Base-by-base conservation (phyloP, 1,284 basidiomycete species). In the Mycosarcoma maydis region DNA sequence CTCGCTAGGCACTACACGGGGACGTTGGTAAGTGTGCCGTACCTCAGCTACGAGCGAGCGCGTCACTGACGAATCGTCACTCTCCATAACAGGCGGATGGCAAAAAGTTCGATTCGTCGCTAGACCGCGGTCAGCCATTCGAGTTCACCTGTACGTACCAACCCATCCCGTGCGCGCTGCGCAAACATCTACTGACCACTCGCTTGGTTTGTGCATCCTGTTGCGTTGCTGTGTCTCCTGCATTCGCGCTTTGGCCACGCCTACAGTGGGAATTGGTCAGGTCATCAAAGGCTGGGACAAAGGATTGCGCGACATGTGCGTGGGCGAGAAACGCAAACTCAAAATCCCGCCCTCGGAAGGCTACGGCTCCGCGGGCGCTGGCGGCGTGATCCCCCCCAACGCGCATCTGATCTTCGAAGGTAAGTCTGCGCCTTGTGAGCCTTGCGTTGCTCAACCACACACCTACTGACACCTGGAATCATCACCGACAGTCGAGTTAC, bases 301-400 rank as follows among this genome's bases (percentile, higher is more conserved):
- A 37, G 83, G 86, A 16, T 76, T 87, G 16, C 73, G 85, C 16
- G 85, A 89, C 75, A 94, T 96, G 90, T 97, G 94, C 82, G 80
- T 91, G 30, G 86, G 88, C 57, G 94, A 98, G 85, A 94, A 93
- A 85, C 89, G 94, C 40, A 91, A 86, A n/a, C 86, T 97, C 43
- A 71, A 74, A 55, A 77, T 80, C 61, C 72, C 76, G 0, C 69
- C 75, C 5, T 13, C 48, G 64, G 58, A 69, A 27, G 75, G 70
- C 9, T 46, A 77, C 90, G 93, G 93, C 41, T 83, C 86, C 2
- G 87, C 90, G 34, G 92, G 91, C 4, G 89, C 89, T 59, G 90
- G 91, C 19, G 84, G 82, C 11, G 84, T 89, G 49, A 98, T 98
- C 62, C 94, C 94, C 19, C 85, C 90, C 23, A 86, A 90, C 76